phyloP scores from a whole-genome alignment of 768 basidiomycete genomes.

The Rickenella mellea region DNA sequence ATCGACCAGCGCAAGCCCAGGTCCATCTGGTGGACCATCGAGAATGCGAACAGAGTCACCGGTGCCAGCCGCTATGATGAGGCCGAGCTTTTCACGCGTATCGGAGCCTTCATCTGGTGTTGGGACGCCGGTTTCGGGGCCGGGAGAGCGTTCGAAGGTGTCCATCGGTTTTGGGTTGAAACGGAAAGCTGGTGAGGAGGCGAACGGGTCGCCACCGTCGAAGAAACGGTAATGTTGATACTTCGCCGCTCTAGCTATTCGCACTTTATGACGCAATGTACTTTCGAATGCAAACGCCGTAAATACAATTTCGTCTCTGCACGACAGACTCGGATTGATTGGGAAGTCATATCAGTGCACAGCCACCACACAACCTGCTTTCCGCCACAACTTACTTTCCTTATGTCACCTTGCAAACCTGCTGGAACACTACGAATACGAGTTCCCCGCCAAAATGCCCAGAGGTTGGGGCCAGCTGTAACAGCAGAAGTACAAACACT shows the following conservation, averaged over 20 bases:
- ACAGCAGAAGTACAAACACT: constrained; percentile 46
- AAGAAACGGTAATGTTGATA: constrained; percentile 34
- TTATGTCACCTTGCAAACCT: constrained; percentile 56
- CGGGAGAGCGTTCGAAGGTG: constrained; percentile 62
- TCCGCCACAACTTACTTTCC: constrained; percentile 2
- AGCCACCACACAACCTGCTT: background rate
- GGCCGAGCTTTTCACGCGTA: constrained; percentile 72
- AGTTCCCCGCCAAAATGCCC: constrained; percentile 70
- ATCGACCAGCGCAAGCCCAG: constrained; percentile 29
- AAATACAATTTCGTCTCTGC: no score
- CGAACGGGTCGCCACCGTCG: constrained; percentile 52
- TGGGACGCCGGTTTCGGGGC: constrained; percentile 40
- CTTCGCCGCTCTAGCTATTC: background rate
- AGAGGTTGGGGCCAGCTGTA: constrained; percentile 58
- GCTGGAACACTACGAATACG: constrained; percentile 48
- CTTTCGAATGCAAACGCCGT: no score
- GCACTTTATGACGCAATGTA: background rate
- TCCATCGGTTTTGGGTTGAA: constrained; percentile 72
- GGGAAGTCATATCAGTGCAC: background rate
- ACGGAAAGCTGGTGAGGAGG: constrained; percentile 70
- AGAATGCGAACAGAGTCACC: constrained; percentile 44
- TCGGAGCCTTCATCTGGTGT: constrained; percentile 30
- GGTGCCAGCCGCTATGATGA: constrained; percentile 32
- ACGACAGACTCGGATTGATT: background rate
- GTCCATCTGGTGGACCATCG: constrained; percentile 31